Evolutionary conservation across 2,329 filamentous ascomycete genomes (phyloP), one percentile per base, ranked within the genome.

Genomic region (Scytalidium sp.): DNA sequence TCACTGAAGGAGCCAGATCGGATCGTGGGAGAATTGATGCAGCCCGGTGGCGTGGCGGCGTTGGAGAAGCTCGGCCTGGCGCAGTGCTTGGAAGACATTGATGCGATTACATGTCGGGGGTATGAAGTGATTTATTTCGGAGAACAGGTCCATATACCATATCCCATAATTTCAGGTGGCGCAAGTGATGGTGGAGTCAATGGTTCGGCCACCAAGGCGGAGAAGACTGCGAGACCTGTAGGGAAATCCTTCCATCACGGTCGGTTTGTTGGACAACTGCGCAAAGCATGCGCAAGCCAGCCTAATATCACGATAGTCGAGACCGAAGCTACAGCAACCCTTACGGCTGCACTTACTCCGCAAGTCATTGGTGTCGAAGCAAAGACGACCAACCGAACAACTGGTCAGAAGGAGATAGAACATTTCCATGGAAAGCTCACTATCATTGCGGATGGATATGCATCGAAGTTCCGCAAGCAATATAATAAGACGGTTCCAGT

Each of bases 201-300:
- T 19, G 25, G 25, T 27, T 27, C 25, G 7, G 25, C 25, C 7
- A 27, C 7, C 7, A 27, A 27, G 25, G 13, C 25, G 32, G 61
- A 65, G 52, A 68, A 57, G 60, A 67, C 53, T 57, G 61, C 55
- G 10, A 61, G 76, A 55, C 85, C 88, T 2, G 79, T 90, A 63
- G 94, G 94, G 36, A 77, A 87, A 54, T 81, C 81, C 43, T 99
- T 99, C 68, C 94, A 99, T 74, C 94, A 99, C 71, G 94, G 94
- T 43, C 83, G 90, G 59, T 97, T 99, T 71, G 90, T 99, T 61
- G 83, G 79, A 70, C 85, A 89, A 65, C 74, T 99, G 57, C 83
- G 94, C 52, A 78, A 79, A 60, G 86, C 89, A 21, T 94, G 91
- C 50, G 72, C 83, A 64, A 76, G 71, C 17, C 85, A 92, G 63